Evolutionary conservation across 192 early-diverging fungal genomes (phyloP), one percentile per base, ranked within the genome.

Genomic region (Umbelopsis sp.): DNA sequence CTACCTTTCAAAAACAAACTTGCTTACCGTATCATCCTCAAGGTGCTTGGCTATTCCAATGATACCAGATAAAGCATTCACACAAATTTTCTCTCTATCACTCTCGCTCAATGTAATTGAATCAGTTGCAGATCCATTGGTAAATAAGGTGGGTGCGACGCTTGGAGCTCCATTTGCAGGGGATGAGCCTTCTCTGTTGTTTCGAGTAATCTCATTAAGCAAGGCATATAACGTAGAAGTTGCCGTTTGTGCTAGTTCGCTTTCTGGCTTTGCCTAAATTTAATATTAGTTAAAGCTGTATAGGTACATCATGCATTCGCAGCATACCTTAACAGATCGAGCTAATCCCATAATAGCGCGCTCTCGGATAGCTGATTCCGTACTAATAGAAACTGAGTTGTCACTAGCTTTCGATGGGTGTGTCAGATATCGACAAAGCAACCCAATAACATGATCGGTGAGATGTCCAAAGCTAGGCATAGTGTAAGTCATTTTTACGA

Each of bases 21-120:
- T 22, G 47, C 44, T 46, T 81, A 87, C 83, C 67, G 83, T 78
- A 50, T 86, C 85, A 58, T 84, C 81, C 67, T 84, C 79, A 44
- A 88, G 77, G 20, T 85, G 74, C 16, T 82, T 80, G 18, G 80
- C 80, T 72, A 88, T 79, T 61, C 84, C 85, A 69, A 81, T 78
- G 64, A 86, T 83, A 20, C 85, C 80, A 45, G 75, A 77, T 64
- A 88, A 69, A 48, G 83, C 77, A 70, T 86, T 86, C 50, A 77
- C 80, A 45, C 73, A 84, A 16, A 88, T 74, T 79, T 84, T 80
- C 35, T 79, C 72, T 16, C 72, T 80, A 65, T 81, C 74, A 15
- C 74, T 75, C 49, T 82, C 78, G 25, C 33, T 79, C 21, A 79
- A 47, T 69, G 73, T 64, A 46, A 76, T 70, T 20, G 47, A 21